Evolutionary conservation across 1,284 basidiomycete species (phyloP).

Genomic region (Volvariella surrecta): DNA sequence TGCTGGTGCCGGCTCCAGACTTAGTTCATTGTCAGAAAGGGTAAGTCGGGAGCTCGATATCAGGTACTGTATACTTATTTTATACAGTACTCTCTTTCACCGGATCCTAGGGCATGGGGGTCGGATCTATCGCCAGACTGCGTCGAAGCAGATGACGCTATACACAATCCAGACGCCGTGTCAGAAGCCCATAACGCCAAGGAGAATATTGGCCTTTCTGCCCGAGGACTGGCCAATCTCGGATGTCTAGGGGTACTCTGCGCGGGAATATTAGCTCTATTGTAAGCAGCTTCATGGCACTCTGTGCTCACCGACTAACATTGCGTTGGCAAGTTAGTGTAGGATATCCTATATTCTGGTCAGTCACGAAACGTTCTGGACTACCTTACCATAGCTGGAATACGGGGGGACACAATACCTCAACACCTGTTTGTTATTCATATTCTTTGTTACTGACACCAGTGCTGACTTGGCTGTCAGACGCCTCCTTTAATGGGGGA

Average conservation of each 20-base stretch:
- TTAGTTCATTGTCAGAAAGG: constrained; percentile 31
- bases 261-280: constrained; percentile 39
- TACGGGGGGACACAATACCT: constrained; percentile 65
- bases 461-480: neutral
- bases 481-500: constrained; percentile 47
- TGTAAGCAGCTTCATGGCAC: constrained; percentile 31
- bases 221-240: constrained; percentile 53
- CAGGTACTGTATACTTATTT: constrained; percentile 1
- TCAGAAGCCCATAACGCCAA: constrained; percentile 15
- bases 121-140: constrained; percentile 36
- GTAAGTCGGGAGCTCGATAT: constrained; percentile 11
- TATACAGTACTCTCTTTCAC: constrained; percentile 38
- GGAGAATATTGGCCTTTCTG: constrained; percentile 28
- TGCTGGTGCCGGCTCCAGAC: constrained; percentile 24
- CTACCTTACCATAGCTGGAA: constrained; percentile 42
- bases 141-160: constrained; percentile 43
- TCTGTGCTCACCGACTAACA: neutral
- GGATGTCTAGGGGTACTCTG: constrained; percentile 53
- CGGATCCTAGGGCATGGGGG: constrained; percentile 48
- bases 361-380: neutral
- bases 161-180: constrained; percentile 42
- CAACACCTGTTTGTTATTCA: constrained; percentile 29
- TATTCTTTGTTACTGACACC: neutral
- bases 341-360: constrained; percentile 38
- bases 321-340: constrained; percentile 24